Evolutionary conservation across 441 rosid species (phyloP), one percentile per base, ranked within the genome.

Genomic region (Euphorbia celastroides): DNA sequence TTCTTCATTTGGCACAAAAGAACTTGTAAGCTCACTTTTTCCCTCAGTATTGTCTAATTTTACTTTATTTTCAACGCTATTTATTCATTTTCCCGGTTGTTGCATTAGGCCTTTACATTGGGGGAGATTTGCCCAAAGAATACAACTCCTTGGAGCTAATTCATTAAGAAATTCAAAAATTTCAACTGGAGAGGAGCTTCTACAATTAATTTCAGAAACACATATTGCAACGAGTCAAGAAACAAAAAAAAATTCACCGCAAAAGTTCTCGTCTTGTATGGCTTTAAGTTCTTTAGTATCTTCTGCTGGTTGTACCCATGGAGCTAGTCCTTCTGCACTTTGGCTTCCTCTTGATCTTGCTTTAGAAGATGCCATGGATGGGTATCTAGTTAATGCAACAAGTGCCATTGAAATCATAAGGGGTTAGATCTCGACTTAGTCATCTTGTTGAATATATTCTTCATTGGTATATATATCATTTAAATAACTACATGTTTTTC

Each of bases 261-360:
- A 78, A 65, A 88, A 83, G 73, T 82, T 82, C 78, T 84, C 80
- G 78, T 82, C 86, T 38, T 81, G 76, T 74, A 64, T 79, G 71
- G 79, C 82, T 67, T 81, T 83, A 68, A 85, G 85, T 64, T 88
- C 88, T 74, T 80, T 81, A 34, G 73, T 86, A 67, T 81, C 92
- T 66, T 83, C 84, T 46, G 80, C 85, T 79, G 81, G 93, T 69
- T 89, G 81, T 58, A 81, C 81, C 76, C 85, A 82, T 72, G 91
- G 98, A 76, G 78, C 89, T 76, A 81, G 87, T 78, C 85, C 60
- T 59, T 88, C 98, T 80, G 84, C 89, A 60, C 86, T 81, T 72
- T 95, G 97, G 96, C 88, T 95, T 70, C 96, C 99, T 71, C 87
- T 95, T 82, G 99, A 92, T 84, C 88, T 95, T 75, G 92, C 90